phyloP scores from a whole-genome alignment of 139 green algal genomes.

The Desmodesmus armatus region DNA sequence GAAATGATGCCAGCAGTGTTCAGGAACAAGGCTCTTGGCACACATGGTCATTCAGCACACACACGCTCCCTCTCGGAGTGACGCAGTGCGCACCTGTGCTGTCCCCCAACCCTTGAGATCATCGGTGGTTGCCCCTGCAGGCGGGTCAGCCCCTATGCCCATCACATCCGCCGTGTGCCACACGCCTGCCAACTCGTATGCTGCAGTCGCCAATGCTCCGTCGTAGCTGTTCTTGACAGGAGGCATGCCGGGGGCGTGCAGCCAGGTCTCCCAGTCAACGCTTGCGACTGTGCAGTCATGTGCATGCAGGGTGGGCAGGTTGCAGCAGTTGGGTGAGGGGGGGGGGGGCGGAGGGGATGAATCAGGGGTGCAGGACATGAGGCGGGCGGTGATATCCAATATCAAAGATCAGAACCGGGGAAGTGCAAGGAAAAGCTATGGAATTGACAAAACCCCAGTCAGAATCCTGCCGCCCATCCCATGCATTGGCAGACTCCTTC shows the following conservation, averaged over 20 bases:
- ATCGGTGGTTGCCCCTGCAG: slow-evolving; percentile 28
- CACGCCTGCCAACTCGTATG: slow-evolving; percentile 72
- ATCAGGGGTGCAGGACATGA: too few relatives aligned
- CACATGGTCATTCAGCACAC: not conserved
- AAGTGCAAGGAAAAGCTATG: too few relatives aligned
- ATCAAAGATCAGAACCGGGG: too few relatives aligned
- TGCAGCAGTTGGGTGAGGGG: too few relatives aligned
- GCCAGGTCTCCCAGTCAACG: slow-evolving; percentile 88
- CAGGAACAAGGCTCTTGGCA: not conserved
- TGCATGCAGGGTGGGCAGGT: too few relatives aligned
- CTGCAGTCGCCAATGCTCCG: slow-evolving; percentile 62
- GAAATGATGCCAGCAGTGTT: not conserved
- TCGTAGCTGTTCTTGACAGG: slow-evolving; percentile 83
- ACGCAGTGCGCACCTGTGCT: slow-evolving; percentile 51
- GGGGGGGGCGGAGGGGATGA: too few relatives aligned
- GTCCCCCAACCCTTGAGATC: slow-evolving; percentile 77
- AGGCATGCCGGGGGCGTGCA: slow-evolving; percentile 81
- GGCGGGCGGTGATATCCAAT: too few relatives aligned
- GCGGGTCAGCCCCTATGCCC: slow-evolving; percentile 64
- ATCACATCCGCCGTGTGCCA: slow-evolving; percentile 82
- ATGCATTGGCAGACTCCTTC: too few relatives aligned
- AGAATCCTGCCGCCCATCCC: too few relatives aligned
- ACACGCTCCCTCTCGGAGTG: too few relatives aligned
- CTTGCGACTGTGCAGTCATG: slow-evolving; percentile 44
- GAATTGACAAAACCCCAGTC: too few relatives aligned